Base-by-base conservation (phyloP, 1,284 basidiomycete species). In the Prillingera fragicola region DNA sequence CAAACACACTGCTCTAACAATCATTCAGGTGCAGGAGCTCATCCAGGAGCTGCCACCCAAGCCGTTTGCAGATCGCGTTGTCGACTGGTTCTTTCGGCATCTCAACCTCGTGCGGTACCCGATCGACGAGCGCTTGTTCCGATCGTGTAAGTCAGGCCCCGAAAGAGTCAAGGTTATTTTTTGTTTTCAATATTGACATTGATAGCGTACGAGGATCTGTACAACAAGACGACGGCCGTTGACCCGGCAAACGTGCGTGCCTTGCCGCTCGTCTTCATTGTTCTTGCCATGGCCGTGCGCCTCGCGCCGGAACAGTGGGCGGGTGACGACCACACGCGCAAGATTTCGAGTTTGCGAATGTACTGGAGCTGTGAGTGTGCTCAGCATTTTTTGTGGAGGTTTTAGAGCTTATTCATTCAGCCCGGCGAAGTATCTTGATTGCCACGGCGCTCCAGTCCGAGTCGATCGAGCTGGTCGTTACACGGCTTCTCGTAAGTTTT, bases 61-160 rank as follows among this genome's bases (percentile, higher is more conserved):
- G 46, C 75, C 80, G 43, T 77, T 83, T 29, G 83, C 84, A 5
- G 82, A 87, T 57, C 78, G 79, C 24, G 78, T 73, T 9, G 62
- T 73, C 31, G 66, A 73, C 50, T 73, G 65, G 63, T 72, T 67
- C 52, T 73, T 73, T 47, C 45, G 41, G n/a, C 56, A 63, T 57
- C 90, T 91, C 68, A 95, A 95, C 65, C 89, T 87, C 78, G 89
- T 89, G n/a, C 81, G 90, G 29, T 91, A 94, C 68, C 90, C 90
- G 23, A 80, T 95, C 24, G 88, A 87, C 35, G 90, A 94, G 55
- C 78, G 79, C 37, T 83, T 87, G 44, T 95, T 95, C 68, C 79
- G 89, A 39, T 55, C 77, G 25, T 81, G 65, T 66, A 35, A 41
- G 62, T 45, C 22, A 28, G 18, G 26, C 25, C 17, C 36, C 1